These are phyloP conservation scores for Nakazawaea ishiwadae DNA, from an alignment of 805 yeast species.

Conservation along the genomic window DNA sequence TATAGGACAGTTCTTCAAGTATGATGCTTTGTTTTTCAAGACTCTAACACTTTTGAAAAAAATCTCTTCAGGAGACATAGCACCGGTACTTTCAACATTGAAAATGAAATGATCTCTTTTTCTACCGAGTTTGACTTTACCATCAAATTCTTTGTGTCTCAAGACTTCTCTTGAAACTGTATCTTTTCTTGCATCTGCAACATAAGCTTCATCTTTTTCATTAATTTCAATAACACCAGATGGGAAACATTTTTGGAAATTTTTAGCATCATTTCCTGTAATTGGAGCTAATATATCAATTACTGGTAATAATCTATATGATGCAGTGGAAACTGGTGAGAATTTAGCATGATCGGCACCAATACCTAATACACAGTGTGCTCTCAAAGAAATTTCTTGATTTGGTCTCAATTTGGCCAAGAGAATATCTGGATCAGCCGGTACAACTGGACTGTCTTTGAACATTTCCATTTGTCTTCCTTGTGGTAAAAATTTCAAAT, in stretches of 20 bases:
- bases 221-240: constrained; percentile 84
- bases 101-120: constrained; percentile 89
- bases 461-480: constrained; percentile 78
- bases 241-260: constrained; percentile 88
- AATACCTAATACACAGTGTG: constrained; percentile 85
- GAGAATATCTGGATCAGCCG: constrained; percentile 85
- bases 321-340: constrained; percentile 96
- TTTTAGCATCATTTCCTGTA: constrained; percentile 67
- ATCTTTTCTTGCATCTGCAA: constrained; percentile 87
- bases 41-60: constrained; percentile 87
- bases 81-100: constrained; percentile 93
- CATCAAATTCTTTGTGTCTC: constrained; percentile 87
- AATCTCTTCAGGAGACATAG: constrained; percentile 95
- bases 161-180: constrained; percentile 96
- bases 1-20: constrained; percentile 74
- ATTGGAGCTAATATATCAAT: constrained; percentile 75
- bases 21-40: constrained; percentile 79
- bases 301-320: constrained; percentile 87
- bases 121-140: constrained; percentile 88
- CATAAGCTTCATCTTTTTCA: constrained; percentile 64
- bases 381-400: constrained; percentile 87
- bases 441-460: constrained; percentile 60
- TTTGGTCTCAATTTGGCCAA: constrained; percentile 94
- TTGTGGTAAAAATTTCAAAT: constrained; percentile 85
- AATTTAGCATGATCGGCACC: constrained; percentile 97